These are phyloP conservation scores for Alternaria dauci DNA, from an alignment of 2,329 filamentous ascomycete genomes.

Conservation along the genomic window DNA sequence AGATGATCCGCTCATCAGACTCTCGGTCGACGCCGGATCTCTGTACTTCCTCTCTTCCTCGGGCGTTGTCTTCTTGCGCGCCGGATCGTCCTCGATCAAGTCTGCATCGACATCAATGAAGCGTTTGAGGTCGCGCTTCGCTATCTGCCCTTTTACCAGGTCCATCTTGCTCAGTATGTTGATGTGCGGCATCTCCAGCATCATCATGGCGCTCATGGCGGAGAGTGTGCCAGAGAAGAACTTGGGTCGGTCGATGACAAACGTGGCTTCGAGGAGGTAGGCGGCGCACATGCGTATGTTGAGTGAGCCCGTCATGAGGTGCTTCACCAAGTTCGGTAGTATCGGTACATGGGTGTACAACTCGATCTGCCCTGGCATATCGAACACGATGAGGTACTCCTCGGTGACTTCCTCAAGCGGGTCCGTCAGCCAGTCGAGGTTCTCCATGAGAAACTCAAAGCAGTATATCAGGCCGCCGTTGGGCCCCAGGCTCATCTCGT, in stretches of 20 bases:
- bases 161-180: constrained; percentile 99
- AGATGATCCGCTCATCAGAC: constrained; percentile 79
- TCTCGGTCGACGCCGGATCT: constrained; percentile 71
- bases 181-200: constrained; percentile 96
- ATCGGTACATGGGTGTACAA: constrained; percentile 97
- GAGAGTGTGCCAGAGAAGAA: constrained; percentile 96
- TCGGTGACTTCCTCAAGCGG: constrained; percentile 86
- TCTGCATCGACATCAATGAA: constrained; percentile 88
- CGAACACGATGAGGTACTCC: constrained; percentile 96
- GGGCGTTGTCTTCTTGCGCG: constrained; percentile 50
- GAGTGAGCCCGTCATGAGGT: constrained; percentile 80
- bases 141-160: constrained; percentile 86
- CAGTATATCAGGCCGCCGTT: constrained; percentile 96
- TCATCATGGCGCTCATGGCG: constrained; percentile 98
- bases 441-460: constrained; percentile 94
- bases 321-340: constrained; percentile 81
- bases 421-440: constrained; percentile 89
- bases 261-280: constrained; percentile 94
- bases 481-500: constrained; percentile 87
- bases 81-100: constrained; percentile 81
- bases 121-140: constrained; percentile 85
- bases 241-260: constrained; percentile 93
- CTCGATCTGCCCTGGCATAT: constrained; percentile 99
- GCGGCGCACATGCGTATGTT: constrained; percentile 93
- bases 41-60: constrained; percentile 61